Base-by-base conservation (phyloP, 169 alveolate species). In the Babesia ovata region DNA sequence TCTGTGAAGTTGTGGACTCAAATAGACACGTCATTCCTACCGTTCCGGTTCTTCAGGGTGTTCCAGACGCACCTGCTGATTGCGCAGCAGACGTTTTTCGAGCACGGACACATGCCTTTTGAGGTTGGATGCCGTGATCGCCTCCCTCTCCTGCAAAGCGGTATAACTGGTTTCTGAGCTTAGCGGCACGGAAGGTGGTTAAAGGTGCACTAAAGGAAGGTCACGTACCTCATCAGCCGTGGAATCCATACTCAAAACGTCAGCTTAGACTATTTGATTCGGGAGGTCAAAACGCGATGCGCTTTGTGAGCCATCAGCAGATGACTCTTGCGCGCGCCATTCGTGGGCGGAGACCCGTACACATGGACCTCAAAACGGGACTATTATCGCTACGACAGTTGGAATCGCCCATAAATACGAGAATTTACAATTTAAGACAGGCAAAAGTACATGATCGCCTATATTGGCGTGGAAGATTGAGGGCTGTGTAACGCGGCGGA, bases 41-140 rank as follows among this genome's bases (percentile, higher is more conserved):
- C 72, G 61, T 50, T 83, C 86, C 0, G 90, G 90, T 29, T 83
- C 75, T 2, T 83, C 75, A 7, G 90, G 86, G 52, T 75, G 14
- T 22, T 66, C 65, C 33, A 83, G 65, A 6, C 90, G 63, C 24
- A 48, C 86, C 36, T 83, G 67, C 21, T 66, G 79, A 56, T 83
- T 83, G 6, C 46, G 74, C 54, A 54, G 48, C 53, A 62, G 45
- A 39, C 86, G 60, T 22, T 75, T 63, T 24, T 63, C 74, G 17
- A 83, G 67, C 48, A 53, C 16, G 22, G 61, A 19, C 29, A 75
- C 78, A 63, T 72, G 70, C 8, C 69, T 65, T 14, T 59, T 65
- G 19, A 81, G 21, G 29, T 54, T 71, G 16, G 78, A 16, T 8
- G 57, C 66, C 36, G 84, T 75, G 36, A 63, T 49, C 4, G 69